Base-by-base conservation (phyloP, 805 yeast species). In the Candida sanyiensis region DNA sequence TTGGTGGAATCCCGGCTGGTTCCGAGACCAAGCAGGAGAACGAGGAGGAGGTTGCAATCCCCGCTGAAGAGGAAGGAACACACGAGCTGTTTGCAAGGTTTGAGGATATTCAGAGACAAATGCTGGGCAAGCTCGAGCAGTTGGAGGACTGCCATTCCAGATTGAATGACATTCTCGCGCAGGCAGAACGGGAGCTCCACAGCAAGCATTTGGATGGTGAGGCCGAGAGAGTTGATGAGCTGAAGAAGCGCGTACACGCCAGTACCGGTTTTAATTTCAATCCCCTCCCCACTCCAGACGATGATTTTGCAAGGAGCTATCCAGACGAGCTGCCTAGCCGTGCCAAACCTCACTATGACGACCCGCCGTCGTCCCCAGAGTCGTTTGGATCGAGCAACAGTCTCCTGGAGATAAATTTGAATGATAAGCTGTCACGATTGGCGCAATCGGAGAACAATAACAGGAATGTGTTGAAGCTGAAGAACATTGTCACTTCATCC, bases 291-390 rank as follows among this genome's bases (percentile, higher is more conserved):
- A 51, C 54, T 0, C 54, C 56, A 1, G 35, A 42, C 4, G 54
- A 46, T 18, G 48, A 46, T 7, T 19, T 17, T 25, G 27, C 21
- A 3, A 32, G n/a, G 25, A 21, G 6, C 7, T 21, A 37, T 11
- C 11, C 10, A 12, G 19, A 33, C 24, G 15, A 13, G 19, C 22
- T 17, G 17, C 16, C n/a, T n/a, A n/a, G n/a, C n/a, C n/a, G n/a
- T n/a, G n/a, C n/a, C n/a, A n/a, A n/a, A n/a, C n/a, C n/a, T 20
- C 27, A 13, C 21, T 28, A 37, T 16, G 17, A 31, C 6, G 39
- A 47, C 21, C 30, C 46, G 4, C 52, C 57, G 4, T 52, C 57
- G 4, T 52, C 55, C 6, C 55, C 55, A 2, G 50, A 43, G 21
- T 45, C 49, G 2, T 40, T 36, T 28, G 42, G 37, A 1, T 50